Evolutionary conservation across 805 yeast species (phyloP).

Genomic region (Metschnikowia aberdeeniae): DNA sequence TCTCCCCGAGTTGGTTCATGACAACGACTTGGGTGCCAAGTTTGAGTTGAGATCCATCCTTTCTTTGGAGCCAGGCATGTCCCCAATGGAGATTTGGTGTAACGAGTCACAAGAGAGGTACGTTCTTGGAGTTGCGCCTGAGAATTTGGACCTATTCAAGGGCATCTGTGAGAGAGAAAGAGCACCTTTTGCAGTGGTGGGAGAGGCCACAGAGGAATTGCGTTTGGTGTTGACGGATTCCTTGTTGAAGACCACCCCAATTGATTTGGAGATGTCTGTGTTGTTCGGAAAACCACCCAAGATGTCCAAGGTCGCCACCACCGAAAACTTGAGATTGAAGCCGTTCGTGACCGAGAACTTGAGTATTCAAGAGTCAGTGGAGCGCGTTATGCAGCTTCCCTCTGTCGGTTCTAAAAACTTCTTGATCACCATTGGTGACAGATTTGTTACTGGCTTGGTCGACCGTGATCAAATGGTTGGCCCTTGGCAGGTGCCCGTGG

Average conservation of each 20-base stretch:
- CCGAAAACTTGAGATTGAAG: slow-evolving; percentile 54
- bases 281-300: slow-evolving; percentile 97
- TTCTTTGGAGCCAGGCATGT: slow-evolving; percentile 94
- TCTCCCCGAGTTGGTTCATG: slow-evolving; percentile 95
- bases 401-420: slow-evolving; percentile 93
- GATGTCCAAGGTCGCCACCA: slow-evolving; percentile 71
- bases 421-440: slow-evolving; percentile 96
- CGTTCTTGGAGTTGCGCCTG: slow-evolving; percentile 85
- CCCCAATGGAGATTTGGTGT: slow-evolving; percentile 99
- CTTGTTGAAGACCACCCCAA: slow-evolving; percentile 75
- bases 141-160: slow-evolving; percentile 66
- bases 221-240: slow-evolving; percentile 78
- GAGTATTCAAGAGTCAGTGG: slow-evolving; percentile 58
- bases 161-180: slow-evolving; percentile 90
- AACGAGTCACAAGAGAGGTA: slow-evolving; percentile 98
- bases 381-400: slow-evolving; percentile 83
- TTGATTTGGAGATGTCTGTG: slow-evolving; percentile 92
- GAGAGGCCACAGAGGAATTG: slow-evolving; percentile 85
- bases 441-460: slow-evolving; percentile 93
- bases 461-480: slow-evolving; percentile 99
- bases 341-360: slow-evolving; percentile 33
- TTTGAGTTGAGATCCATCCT: slow-evolving; percentile 90
- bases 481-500: slow-evolving; percentile 99
- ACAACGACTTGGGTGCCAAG: slow-evolving; percentile 89
- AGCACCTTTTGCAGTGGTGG: slow-evolving; percentile 94